These are phyloP conservation scores for Massarina eburnea DNA, from an alignment of 2,329 filamentous ascomycete species.

Conservation along the genomic window DNA sequence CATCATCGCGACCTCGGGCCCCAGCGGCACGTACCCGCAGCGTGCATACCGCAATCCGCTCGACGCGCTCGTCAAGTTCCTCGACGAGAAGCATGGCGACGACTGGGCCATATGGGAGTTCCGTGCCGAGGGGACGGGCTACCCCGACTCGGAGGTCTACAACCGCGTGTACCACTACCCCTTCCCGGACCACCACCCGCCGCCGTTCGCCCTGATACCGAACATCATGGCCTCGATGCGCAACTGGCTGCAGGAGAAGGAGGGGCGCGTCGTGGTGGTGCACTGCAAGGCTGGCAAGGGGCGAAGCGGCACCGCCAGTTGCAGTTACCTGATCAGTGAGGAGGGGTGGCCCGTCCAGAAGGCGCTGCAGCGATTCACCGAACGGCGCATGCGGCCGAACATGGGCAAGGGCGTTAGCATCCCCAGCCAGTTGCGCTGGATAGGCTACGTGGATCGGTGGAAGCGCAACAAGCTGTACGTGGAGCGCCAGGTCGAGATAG, in stretches of 20 bases:
- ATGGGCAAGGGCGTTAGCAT: constrained; percentile 93
- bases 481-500: constrained; percentile 78
- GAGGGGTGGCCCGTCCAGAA: constrained; percentile 69
- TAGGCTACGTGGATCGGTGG: constrained; percentile 89
- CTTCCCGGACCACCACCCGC: constrained; percentile 96
- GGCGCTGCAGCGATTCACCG: constrained; percentile 70
- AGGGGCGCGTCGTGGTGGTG: constrained; percentile 75
- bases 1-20: constrained; percentile 78
- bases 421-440: constrained; percentile 84
- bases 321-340: constrained; percentile 87
- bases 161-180: constrained; percentile 86
- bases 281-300: constrained; percentile 98
- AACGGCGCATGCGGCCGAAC: constrained; percentile 81
- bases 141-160: constrained; percentile 88
- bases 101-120: constrained; percentile 99
- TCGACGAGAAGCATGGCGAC: constrained; percentile 75
- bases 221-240: constrained; percentile 90
- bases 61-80: constrained; percentile 80
- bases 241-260: constrained; percentile 68
- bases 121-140: constrained; percentile 92
- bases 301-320: constrained; percentile 82
- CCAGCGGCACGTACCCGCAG: constrained; percentile 84
- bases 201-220: constrained; percentile 85
- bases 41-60: constrained; percentile 93
- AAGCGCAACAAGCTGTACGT: constrained; percentile 75